Evolutionary conservation across 495 filamentous ascomycete genomes (phyloP).

Genomic region (Aspergillus carlsbadensis): DNA sequence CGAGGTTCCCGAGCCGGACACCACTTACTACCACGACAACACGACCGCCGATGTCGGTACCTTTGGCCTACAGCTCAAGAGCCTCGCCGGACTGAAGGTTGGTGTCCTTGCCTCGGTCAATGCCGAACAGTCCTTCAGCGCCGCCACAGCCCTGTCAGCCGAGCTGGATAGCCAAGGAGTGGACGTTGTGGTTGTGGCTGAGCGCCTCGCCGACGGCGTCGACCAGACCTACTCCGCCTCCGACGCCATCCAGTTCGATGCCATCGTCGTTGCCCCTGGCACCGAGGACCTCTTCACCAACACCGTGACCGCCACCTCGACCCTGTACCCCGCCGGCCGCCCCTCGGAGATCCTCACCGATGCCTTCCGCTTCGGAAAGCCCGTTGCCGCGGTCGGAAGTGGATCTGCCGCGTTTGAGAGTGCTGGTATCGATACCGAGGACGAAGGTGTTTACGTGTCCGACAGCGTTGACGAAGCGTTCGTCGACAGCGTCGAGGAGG

Average conservation of each 20-base stretch:
- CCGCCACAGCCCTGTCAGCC: slow-evolving; percentile 48
- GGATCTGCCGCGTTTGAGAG: slow-evolving; percentile 39
- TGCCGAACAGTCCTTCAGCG: slow-evolving; percentile 36
- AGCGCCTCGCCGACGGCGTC: slow-evolving; percentile 54
- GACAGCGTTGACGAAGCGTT: slow-evolving; percentile 34
- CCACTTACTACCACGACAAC: slow-evolving; percentile 69
- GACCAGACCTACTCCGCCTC: slow-evolving; percentile 69
- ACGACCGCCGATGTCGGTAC: slow-evolving; percentile 61
- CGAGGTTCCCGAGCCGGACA: slow-evolving; percentile 54
- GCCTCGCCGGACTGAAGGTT: slow-evolving; percentile 63
- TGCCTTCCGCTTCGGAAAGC: slow-evolving; percentile 72
- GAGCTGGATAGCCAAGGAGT: slow-evolving; percentile 49
- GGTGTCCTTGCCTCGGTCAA: slow-evolving; percentile 59
- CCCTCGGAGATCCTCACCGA: slow-evolving; percentile 64
- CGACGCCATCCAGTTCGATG: slow-evolving; percentile 72
- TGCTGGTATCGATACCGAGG: slow-evolving; percentile 35
- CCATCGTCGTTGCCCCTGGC: slow-evolving; percentile 60
- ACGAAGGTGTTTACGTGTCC: slow-evolving; percentile 53
- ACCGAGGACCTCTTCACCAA: slow-evolving; percentile 54
- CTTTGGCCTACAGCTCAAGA: slow-evolving; percentile 56
- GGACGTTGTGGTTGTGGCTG: slow-evolving; percentile 61
- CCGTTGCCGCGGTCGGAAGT: slow-evolving; percentile 61
- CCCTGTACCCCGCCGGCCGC: slow-evolving; percentile 63
- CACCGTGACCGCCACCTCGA: slow-evolving; percentile 31
- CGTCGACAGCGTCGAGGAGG: slow-evolving; percentile 51